Base-by-base conservation (phyloP, 176 grass and related monocot species). In the Triticum turgidum region DNA sequence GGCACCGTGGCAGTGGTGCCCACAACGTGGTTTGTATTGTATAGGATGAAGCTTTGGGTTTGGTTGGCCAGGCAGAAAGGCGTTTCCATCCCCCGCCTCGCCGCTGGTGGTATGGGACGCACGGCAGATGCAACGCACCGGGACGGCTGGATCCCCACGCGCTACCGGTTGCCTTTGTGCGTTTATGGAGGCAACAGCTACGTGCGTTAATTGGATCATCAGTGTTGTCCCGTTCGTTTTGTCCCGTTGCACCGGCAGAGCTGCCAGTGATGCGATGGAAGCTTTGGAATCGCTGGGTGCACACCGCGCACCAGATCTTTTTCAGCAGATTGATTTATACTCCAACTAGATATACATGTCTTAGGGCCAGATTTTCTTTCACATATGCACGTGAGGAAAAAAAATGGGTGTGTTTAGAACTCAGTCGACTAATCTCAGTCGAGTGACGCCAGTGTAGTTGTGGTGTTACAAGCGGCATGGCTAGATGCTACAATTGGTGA, bases 101-200 rank as follows among this genome's bases (percentile, higher is more conserved):
- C 45, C 12, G 45, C 47, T 51, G 45, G 45, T 49, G 11, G 32
- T 7, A 67, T 32, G 65, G 65, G 30, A 69, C 15, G 29, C 30
- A 68, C 62, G 71, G 71, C 14, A 49, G 72, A 51, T 75, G 72
- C 42, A 75, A 5, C 42, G 22, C 72, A 75, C 72, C 72, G 72
- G 72, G 42, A 75, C 71, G 39, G 64, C 10, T 11, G 62, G 62
- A 11, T 25, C n/a, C n/a, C 61, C 4, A 11, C 63, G 63, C 65
- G 29, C 29, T 39, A 70, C 18, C 39, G 70, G 70, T 14, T 74
- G 39, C 71, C 72, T 75, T 30, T 75, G 72, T 7, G 72, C 64
- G 80, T 69, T 68, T 68, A 67, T 7, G 27, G 79, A n/a, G n/a
- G 6, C 37, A 30, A 81, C 9, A 49, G 38, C 22, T 47, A 12